Conservation (phyloP, 2,329 filamentous ascomycete species). For the Malbranchea zuffiana region DNA sequence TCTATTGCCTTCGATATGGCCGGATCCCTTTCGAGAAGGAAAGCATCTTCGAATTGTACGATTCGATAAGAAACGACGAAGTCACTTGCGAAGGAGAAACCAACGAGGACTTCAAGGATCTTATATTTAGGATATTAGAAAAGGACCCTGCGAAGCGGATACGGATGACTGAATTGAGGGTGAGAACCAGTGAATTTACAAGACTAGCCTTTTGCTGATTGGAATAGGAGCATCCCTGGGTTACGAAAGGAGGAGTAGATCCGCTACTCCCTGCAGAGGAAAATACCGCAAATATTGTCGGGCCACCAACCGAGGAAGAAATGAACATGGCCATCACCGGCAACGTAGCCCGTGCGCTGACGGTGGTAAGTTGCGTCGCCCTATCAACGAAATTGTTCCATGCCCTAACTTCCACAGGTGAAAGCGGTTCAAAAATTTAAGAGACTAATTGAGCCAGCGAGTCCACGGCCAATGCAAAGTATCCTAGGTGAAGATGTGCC, state of each 20-base stretch:
- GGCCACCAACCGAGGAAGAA: slow-evolving; percentile 79
- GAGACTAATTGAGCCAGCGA: slow-evolving; percentile 50
- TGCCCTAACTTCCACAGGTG: slow-evolving; percentile 44
- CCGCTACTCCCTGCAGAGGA: slow-evolving; percentile 69
- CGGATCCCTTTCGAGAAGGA: slow-evolving; percentile 72
- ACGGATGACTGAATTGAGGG: slow-evolving; percentile 68
- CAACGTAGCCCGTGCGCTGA: slow-evolving; percentile 76
- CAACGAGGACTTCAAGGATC: slow-evolving; percentile 58
- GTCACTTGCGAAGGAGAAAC: slow-evolving; percentile 52
- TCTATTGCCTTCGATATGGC: slow-evolving; percentile 88
- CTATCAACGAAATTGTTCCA: slow-evolving; percentile 22
- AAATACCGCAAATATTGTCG: slow-evolving; percentile 71
- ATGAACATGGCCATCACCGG: slow-evolving; percentile 81
- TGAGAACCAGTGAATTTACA: slow-evolving; percentile 39
- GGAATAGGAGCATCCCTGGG: slow-evolving; percentile 75
- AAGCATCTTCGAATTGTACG: slow-evolving; percentile 75
- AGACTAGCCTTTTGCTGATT: slow-evolving; percentile 10
- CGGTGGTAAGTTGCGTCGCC: slow-evolving; percentile 50
- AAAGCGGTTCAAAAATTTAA: slow-evolving; percentile 90
- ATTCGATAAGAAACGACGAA: slow-evolving; percentile 67
- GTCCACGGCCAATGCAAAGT: slow-evolving; percentile 44
- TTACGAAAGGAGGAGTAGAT: slow-evolving; percentile 70
- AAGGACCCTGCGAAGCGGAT: slow-evolving; percentile 80
- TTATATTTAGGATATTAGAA: slow-evolving; percentile 64
- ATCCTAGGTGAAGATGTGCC: slow-evolving; percentile 47